phyloP scores from a whole-genome alignment of 1,284 basidiomycete species.

The Cutaneotrichosporon sp. region DNA sequence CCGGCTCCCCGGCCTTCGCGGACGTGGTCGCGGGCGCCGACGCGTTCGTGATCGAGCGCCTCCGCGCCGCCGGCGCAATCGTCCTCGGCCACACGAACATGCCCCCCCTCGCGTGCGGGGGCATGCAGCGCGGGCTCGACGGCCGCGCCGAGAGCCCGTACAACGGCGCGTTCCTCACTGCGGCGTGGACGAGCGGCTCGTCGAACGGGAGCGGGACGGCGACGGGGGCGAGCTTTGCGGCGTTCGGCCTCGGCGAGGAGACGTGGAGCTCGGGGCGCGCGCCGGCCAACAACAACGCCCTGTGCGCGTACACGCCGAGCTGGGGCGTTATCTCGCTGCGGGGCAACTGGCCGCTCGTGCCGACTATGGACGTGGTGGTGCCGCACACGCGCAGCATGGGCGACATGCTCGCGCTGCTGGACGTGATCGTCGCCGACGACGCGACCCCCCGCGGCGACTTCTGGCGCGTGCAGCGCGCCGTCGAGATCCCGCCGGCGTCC shows the following conservation, averaged over 20 bases:
- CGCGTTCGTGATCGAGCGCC: slow-evolving; percentile 7
- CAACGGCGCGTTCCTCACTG: slow-evolving; percentile 16
- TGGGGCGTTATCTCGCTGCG: slow-evolving; percentile 17
- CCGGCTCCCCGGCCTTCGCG: slow-evolving; percentile 15
- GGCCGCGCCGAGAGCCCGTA: slow-evolving; percentile 18
- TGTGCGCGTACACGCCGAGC: slow-evolving; percentile 18
- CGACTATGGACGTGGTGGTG: slow-evolving; percentile 20
- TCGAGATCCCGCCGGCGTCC: slow-evolving; percentile 4
- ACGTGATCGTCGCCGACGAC: slow-evolving; percentile 16
- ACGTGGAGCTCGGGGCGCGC: slow-evolving; percentile 17
- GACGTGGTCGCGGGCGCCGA: slow-evolving; percentile 14
- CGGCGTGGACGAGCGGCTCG: slow-evolving; percentile 16
- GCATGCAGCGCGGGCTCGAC: slow-evolving; percentile 21
- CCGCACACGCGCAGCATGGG: slow-evolving; percentile 17
- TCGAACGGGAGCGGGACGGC: slow-evolving; percentile 17
- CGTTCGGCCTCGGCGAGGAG: slow-evolving; percentile 19
- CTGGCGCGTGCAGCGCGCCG: slow-evolving; percentile 11
- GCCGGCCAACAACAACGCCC: slow-evolving; percentile 14
- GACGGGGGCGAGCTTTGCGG: slow-evolving; percentile 14
- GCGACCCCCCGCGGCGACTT: slow-evolving; percentile 10
- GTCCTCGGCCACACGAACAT: slow-evolving; percentile 15
- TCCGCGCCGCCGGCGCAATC: slow-evolving; percentile 11
- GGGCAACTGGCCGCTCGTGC: slow-evolving; percentile 18
- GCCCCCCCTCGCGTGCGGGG: slow-evolving; percentile 18
- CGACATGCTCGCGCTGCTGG: slow-evolving; percentile 13